Evolutionary conservation across 116 monocot genomes (phyloP).

Genomic region (Posidonia oceanica): DNA sequence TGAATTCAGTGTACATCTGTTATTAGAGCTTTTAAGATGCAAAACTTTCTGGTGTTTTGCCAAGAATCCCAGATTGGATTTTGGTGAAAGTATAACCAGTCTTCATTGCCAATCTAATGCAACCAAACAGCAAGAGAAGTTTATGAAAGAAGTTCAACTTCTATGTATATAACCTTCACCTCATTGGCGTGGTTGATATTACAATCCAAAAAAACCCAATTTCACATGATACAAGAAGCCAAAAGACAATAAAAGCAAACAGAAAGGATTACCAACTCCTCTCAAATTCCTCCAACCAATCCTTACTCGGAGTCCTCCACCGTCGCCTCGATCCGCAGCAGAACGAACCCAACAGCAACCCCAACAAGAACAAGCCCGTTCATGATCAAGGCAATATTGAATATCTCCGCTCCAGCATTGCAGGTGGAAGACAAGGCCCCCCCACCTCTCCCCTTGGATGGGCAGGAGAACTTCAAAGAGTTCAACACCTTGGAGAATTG

Average conservation of each 20-base stretch:
- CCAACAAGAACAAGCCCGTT: conserved; percentile 74
- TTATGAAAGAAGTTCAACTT: conserved; percentile 1
- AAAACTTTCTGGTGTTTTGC: too few relatives aligned
- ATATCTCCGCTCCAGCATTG: conserved; percentile 72
- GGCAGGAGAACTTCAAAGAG: conserved; percentile 14
- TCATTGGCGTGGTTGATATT: not conserved
- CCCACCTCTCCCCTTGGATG: conserved; percentile 18
- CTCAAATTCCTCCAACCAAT: not conserved
- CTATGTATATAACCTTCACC: conserved; percentile 3
- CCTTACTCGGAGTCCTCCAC: conserved; percentile 47
- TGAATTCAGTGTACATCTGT: too few relatives aligned
- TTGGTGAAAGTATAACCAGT: too few relatives aligned
- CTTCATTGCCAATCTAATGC: not conserved
- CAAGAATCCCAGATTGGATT: too few relatives aligned
- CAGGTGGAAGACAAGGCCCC: conserved; percentile 69
- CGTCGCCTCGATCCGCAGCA: conserved; percentile 62
- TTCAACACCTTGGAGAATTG: conserved; percentile 39
- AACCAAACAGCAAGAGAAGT: conserved; percentile 1
- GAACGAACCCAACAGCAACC: conserved; percentile 88
- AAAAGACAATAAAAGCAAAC: not conserved
- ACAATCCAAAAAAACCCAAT: conserved; percentile 6
- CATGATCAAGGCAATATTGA: conserved; percentile 88
- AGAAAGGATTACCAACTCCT: not conserved
- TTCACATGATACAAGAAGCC: not conserved
- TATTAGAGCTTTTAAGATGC: too few relatives aligned